Conservation (phyloP, 2,329 filamentous ascomycete genomes). For the Stagonosporopsis tanaceti region DNA sequence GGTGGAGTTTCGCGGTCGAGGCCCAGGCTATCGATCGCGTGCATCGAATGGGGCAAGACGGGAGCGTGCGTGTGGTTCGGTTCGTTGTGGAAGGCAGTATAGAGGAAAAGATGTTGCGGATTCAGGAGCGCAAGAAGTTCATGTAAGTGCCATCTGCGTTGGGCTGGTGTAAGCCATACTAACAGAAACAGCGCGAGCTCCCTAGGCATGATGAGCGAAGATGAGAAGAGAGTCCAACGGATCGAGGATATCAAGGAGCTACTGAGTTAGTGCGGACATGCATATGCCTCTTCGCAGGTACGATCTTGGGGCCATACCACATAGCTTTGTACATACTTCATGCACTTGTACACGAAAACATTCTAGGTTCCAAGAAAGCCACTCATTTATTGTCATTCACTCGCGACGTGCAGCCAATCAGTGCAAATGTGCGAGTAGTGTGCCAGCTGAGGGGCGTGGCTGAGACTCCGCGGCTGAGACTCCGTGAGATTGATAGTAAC, state of each 20-base stretch:
- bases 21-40: conserved; percentile 97
- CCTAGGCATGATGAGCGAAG: conserved; percentile 91
- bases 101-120: conserved; percentile 90
- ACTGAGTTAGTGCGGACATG: conserved; percentile 63
- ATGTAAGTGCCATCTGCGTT: conserved; percentile 67
- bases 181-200: conserved; percentile 76
- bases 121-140: conserved; percentile 96
- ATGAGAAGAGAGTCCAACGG: conserved; percentile 87
- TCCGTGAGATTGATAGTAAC: background rate
- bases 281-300: background rate
- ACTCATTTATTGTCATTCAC: too few species aligned
- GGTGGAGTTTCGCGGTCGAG: conserved; percentile 98
- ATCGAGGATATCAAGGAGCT: conserved; percentile 96
- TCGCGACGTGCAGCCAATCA: too few species aligned
- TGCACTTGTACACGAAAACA: too few species aligned
- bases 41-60: conserved; percentile 92
- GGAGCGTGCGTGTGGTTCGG: conserved; percentile 83
- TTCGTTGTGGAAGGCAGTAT: conserved; percentile 93
- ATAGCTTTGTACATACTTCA: too few species aligned
- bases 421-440: too few species aligned
- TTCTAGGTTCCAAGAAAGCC: too few species aligned
- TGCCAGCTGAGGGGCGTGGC: too few species aligned
- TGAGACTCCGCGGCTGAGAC: background rate
- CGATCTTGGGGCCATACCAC: too few species aligned
- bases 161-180: conserved; percentile 21